phyloP scores from a whole-genome alignment of 2,329 filamentous ascomycete species.

The Sporothrix globosa region DNA sequence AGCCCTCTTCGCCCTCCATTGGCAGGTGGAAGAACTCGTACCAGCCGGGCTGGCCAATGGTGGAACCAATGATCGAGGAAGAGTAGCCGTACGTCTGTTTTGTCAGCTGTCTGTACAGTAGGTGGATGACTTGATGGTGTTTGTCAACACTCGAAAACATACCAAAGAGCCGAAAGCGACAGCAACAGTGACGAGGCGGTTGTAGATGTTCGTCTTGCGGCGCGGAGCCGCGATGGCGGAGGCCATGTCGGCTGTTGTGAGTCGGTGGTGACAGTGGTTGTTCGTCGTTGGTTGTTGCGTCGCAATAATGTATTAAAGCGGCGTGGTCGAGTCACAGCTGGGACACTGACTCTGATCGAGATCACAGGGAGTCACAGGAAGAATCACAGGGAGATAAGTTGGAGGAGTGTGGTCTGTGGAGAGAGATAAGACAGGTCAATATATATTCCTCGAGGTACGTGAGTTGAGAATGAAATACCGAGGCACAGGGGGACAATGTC shows the following conservation, averaged over 20 bases:
- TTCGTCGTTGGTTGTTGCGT: not conserved
- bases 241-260: constrained; percentile 16
- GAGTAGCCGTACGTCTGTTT: constrained; percentile 55
- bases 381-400: constrained; percentile 26
- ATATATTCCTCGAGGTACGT: not conserved
- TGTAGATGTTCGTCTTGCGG: constrained; percentile 40
- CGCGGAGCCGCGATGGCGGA: not conserved
- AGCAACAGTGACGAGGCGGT: constrained; percentile 44
- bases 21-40: constrained; percentile 55
- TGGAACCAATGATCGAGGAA: constrained; percentile 55
- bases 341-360: no score
- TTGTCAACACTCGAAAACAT: constrained; percentile 28
- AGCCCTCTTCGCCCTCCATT: constrained; percentile 48
- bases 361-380: constrained; percentile 26
- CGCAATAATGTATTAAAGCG: no score
- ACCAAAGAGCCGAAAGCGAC: constrained; percentile 45
- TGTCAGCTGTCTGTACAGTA: not conserved
- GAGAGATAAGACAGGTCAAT: constrained; percentile 15
- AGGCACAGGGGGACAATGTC: not conserved
- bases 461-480: not conserved
- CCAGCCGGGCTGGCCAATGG: constrained; percentile 58
- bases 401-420: not conserved
- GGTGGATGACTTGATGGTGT: no score
- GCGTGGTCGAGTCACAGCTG: not conserved
- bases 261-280: not conserved